A percentile compares a stretch with the other conserved stretches of the same genome.
phyloP scores from a whole-genome alignment of 768 basidiomycete genomes.

The Saitozyma podzolica region DNA sequence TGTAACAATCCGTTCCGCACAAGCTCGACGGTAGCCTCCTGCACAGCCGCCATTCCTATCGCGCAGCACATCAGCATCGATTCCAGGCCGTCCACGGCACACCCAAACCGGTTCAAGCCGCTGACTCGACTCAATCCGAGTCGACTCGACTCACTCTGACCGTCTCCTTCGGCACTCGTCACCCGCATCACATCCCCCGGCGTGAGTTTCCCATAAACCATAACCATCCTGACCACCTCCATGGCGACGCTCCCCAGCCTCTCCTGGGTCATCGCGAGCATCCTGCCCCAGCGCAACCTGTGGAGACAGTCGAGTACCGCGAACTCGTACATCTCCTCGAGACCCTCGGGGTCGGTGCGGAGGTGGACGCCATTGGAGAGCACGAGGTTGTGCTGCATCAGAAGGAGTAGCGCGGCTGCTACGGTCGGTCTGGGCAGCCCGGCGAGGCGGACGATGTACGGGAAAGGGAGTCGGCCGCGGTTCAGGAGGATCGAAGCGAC shows the following conservation, averaged over 20 bases:
- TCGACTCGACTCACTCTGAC: conserved; percentile 59
- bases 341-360: conserved; percentile 53
- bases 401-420: conserved; percentile 69
- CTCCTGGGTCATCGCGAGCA: conserved; percentile 70
- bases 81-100: background rate
- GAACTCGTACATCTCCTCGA: conserved; percentile 65
- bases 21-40: conserved; percentile 18
- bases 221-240: conserved; percentile 70
- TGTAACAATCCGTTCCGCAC: conserved; percentile 27
- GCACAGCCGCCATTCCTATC: conserved; percentile 16
- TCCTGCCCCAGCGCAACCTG: conserved; percentile 78
- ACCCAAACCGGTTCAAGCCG: background rate
- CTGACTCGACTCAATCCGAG: background rate
- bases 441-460: conserved; percentile 69
- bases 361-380: conserved; percentile 57
- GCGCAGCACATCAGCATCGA: background rate
- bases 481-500: conserved; percentile 73
- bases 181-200: conserved; percentile 65
- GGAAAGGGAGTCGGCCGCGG: conserved; percentile 74
- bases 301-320: conserved; percentile 79
- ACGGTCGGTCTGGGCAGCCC: conserved; percentile 67
- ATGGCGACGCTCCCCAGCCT: conserved; percentile 62
- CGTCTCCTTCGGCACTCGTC: conserved; percentile 55
- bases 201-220: conserved; percentile 84
- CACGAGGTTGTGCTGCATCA: conserved; percentile 90